Evolutionary conservation across 805 yeast species (phyloP).

Genomic region (Spathaspora passalidarum): DNA sequence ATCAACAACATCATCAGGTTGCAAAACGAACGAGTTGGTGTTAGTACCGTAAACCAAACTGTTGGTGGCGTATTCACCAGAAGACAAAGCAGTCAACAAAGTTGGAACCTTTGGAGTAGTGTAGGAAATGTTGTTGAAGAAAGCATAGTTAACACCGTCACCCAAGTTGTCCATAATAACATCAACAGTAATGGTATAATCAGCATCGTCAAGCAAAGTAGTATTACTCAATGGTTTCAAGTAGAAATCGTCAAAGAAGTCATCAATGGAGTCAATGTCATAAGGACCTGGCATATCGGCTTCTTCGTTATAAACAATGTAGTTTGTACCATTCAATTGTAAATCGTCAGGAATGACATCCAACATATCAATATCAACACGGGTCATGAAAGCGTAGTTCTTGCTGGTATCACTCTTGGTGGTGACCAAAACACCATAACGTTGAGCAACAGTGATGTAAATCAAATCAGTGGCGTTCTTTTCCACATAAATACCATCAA

Average conservation of each 20-base stretch:
- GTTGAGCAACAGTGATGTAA: conserved; percentile 76
- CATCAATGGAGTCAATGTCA: conserved; percentile 30
- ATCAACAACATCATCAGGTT: conserved; percentile 64
- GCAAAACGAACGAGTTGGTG: conserved; percentile 60
- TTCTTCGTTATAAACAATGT: conserved; percentile 46
- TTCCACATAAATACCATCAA: conserved; percentile 53
- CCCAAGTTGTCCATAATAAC: conserved; percentile 67
- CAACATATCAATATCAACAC: conserved; percentile 64
- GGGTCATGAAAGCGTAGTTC: conserved; percentile 61
- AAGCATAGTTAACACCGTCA: conserved; percentile 74
- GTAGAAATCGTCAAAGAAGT: conserved; percentile 68
- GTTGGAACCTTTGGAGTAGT: conserved; percentile 71
- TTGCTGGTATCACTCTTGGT: conserved; percentile 45
- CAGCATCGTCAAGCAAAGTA: conserved; percentile 54
- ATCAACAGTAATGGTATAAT: conserved; percentile 55
- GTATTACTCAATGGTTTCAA: conserved; percentile 61
- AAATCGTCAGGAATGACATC: conserved; percentile 64
- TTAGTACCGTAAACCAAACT: conserved; percentile 68
- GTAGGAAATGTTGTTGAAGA: conserved; percentile 66
- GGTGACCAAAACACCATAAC: conserved; percentile 66
- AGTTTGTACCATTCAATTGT: conserved; percentile 49
- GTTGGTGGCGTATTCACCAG: conserved; percentile 57
- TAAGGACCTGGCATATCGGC: conserved; percentile 17
- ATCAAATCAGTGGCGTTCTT: conserved; percentile 54
- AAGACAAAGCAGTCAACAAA: conserved; percentile 56